Base-by-base conservation (phyloP, 495 filamentous ascomycete genomes). In the Penicillium desertorum region DNA sequence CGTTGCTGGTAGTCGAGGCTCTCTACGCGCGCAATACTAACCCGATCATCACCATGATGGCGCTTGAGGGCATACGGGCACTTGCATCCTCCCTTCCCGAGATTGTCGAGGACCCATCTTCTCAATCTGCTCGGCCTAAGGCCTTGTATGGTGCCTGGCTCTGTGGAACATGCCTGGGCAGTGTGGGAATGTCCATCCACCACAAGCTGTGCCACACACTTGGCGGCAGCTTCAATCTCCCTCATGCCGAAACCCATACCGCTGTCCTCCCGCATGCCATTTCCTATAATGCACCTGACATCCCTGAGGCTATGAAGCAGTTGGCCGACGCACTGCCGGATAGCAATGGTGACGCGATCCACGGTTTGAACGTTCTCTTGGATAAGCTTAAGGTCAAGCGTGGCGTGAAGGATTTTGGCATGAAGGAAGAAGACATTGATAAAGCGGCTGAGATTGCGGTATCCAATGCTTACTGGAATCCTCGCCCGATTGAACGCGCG, bases 131-230 rank as follows among this genome's bases (percentile, higher is more conserved):
- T 3, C 80, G 86, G 2, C 76, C 78, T n/a, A 61, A 70, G 2
- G 86, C 84, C 2, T 78, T 85, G 4, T 87, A 88, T 58, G 86
- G 85, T 34, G 85, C 85, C 22, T 88, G 84, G 84, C 81, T 87
- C 4, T 88, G 85, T 61, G 83, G 82, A 22, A 77, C 74, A 19
- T 87, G 84, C 57, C 74, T 87, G 1, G 85, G 86, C 17, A 81
- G 77, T 62, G 85, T 88, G 9, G 85, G 84, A 34, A 88, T 89
- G 86, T 79, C 83, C 16, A 78, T 89, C 17, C 86, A 89, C 64
- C 86, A 88, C 66, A 89, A 89, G 63, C 79, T 89, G 12, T 88
- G 84, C 71, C 86, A 89, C 66, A 83, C 82, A 0, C 75, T 88
- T 12, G 86, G 86, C 16, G 86, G 86, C 2, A 83, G 79, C 63